A percentile compares a stretch with the other conserved stretches of the same genome.
Conservation (phyloP, 225 moss, liverwort and hornwort genomes). For the Bryoerythrophyllum caledonicum region DNA sequence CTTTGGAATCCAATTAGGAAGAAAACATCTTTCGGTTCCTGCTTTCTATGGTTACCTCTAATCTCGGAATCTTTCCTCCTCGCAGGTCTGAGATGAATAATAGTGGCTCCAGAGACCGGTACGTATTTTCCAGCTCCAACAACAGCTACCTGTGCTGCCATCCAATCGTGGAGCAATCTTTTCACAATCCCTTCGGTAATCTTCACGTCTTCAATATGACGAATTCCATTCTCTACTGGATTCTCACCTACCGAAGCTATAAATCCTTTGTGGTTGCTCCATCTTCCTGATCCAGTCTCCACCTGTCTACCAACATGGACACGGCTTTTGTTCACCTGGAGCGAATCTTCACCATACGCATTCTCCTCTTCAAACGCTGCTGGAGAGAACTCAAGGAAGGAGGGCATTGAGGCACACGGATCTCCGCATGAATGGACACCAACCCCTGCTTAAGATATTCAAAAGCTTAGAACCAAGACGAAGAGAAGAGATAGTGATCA, state of each 20-base stretch:
- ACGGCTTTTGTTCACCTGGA: constrained; percentile 39
- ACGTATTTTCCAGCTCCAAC: constrained; percentile 45
- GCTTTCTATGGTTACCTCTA: constrained; percentile 47
- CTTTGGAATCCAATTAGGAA: constrained; percentile 49
- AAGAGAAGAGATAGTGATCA: not conserved
- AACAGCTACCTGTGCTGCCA: constrained; percentile 72
- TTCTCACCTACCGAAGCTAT: constrained; percentile 32
- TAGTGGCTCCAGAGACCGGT: constrained; percentile 55
- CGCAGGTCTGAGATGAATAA: constrained; percentile 66
- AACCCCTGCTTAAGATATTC: constrained; percentile 55
- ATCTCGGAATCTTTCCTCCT: constrained; percentile 42
- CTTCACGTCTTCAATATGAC: constrained; percentile 31
- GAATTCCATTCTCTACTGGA: constrained; percentile 31
- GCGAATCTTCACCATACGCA: constrained; percentile 38
- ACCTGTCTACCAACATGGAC: constrained; percentile 25
- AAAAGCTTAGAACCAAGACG: constrained; percentile 12
- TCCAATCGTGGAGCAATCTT: constrained; percentile 67
- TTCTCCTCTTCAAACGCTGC: constrained; percentile 56
- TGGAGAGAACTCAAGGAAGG: constrained; percentile 58
- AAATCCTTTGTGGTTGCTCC: constrained; percentile 48
- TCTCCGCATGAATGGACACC: constrained; percentile 51
- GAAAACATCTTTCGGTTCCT: constrained; percentile 53
- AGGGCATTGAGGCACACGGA: constrained; percentile 33
- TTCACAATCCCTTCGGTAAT: constrained; percentile 28
- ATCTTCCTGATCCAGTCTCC: constrained; percentile 39